These are phyloP conservation scores for Neospermospora avenae DNA, from an alignment of 2,329 filamentous ascomycete genomes.

Conservation along the genomic window DNA sequence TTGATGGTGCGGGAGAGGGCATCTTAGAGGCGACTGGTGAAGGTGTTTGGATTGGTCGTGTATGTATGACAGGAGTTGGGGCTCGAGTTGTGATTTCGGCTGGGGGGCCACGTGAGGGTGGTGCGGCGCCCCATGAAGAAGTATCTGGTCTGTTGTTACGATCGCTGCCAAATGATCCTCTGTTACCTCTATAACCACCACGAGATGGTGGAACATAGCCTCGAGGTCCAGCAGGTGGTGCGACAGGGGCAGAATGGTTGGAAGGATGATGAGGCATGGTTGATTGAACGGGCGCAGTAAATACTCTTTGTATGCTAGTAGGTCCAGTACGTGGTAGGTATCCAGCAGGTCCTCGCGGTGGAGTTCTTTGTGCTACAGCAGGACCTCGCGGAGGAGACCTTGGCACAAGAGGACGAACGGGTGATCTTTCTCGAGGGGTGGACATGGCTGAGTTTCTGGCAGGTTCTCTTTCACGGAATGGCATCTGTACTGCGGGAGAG, in stretches of 20 bases:
- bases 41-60: conserved; percentile 21
- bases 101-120: conserved; percentile 23
- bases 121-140: conserved; percentile 30
- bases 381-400: conserved; percentile 33
- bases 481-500: conserved; percentile 26
- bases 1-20: conserved; percentile 17
- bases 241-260: conserved; percentile 13
- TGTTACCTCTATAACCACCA: conserved; percentile 28
- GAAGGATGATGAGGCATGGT: conserved; percentile 6
- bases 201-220: conserved; percentile 32
- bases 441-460: conserved; percentile 29
- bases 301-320: conserved; percentile 28
- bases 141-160: conserved; percentile 29
- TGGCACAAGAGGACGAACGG: conserved; percentile 24
- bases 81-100: conserved; percentile 19
- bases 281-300: conserved; percentile 26
- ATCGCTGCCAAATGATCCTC: conserved; percentile 32
- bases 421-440: conserved; percentile 32
- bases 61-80: conserved; percentile 20
- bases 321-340: conserved; percentile 35
- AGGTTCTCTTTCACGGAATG: conserved; percentile 22
- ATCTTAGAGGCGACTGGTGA: conserved; percentile 28
- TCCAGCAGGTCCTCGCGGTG: conserved; percentile 34
- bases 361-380: conserved; percentile 30
- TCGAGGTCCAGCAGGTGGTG: conserved; percentile 36